Percentiles rank a stretch among this genome's conserved stretches.
Evolutionary conservation across 352 stramenopile genomes (phyloP).

Genomic region (Phytopythium aichiense): DNA sequence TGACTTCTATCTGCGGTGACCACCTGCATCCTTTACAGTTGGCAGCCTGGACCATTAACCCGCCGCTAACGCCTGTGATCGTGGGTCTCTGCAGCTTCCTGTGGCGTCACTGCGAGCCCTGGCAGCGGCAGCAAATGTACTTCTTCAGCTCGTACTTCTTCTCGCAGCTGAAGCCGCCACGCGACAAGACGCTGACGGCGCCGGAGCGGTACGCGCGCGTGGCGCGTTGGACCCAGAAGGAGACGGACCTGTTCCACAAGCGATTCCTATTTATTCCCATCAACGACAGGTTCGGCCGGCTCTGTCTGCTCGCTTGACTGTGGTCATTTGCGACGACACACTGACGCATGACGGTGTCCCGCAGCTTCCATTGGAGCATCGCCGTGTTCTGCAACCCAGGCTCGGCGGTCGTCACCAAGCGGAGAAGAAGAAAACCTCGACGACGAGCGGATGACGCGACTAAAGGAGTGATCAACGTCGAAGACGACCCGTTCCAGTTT

Average conservation of each 20-base stretch:
- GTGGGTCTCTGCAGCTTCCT: slow-evolving; percentile 34
- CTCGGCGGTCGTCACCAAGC: slow-evolving; percentile 56
- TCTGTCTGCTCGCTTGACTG: background rate
- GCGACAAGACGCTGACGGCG: slow-evolving; percentile 19
- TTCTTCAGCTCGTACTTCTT: slow-evolving; percentile 97
- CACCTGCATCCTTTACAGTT: background rate
- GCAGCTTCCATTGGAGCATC: slow-evolving; percentile 89
- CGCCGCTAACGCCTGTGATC: background rate
- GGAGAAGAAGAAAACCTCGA: slow-evolving; percentile 15
- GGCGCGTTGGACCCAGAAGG: slow-evolving; percentile 81
- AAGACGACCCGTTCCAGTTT: slow-evolving; percentile 19
- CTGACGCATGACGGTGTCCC: background rate
- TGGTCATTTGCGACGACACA: background rate
- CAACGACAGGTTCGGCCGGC: slow-evolving; percentile 65
- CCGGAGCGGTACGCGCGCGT: slow-evolving; percentile 56
- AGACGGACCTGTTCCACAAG: slow-evolving; percentile 82
- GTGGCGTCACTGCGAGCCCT: slow-evolving; percentile 57
- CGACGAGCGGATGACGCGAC: background rate
- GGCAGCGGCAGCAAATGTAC: slow-evolving; percentile 71
- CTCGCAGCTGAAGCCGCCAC: slow-evolving; percentile 79
- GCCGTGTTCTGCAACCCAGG: slow-evolving; percentile 84
- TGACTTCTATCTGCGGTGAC: slow-evolving; percentile 90
- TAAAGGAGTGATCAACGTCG: slow-evolving; percentile 29
- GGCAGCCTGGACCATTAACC: no score
- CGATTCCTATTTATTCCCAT: slow-evolving; percentile 88